A percentile compares a stretch with the other conserved stretches of the same genome.
Conservation (phyloP, 2,329 filamentous ascomycete species). For the Sordariomycetes sp. region DNA sequence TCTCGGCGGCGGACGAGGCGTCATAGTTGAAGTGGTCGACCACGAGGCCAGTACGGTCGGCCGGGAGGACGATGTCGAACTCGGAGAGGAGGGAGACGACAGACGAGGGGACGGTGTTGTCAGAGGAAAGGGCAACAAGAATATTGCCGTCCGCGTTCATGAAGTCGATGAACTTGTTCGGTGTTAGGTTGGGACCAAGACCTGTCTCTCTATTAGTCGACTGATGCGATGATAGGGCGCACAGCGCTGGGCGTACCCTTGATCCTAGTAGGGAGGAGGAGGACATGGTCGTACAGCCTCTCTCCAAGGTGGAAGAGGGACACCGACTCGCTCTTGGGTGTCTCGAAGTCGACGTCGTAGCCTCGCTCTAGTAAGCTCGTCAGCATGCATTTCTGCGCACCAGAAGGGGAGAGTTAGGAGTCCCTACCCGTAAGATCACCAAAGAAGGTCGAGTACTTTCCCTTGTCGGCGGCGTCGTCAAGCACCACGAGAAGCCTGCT, state of each 20-base stretch:
- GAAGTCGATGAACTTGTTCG: constrained; percentile 80
- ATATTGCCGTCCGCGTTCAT: constrained; percentile 88
- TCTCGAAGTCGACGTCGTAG: constrained; percentile 70
- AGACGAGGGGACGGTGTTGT: constrained; percentile 57
- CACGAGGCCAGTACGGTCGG: constrained; percentile 73
- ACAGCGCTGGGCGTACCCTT: constrained; percentile 53
- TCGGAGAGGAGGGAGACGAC: constrained; percentile 74
- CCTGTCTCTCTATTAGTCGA: constrained; percentile 32
- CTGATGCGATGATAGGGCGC: neutral
- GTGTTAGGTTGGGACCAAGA: constrained; percentile 79
- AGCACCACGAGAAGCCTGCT: constrained; percentile 75
- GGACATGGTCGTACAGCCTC: constrained; percentile 79
- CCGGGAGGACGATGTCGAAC: constrained; percentile 78
- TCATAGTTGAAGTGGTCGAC: constrained; percentile 98
- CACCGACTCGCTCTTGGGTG: constrained; percentile 69
- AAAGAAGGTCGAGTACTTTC: constrained; percentile 72
- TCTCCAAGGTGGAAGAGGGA: constrained; percentile 79
- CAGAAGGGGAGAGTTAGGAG: neutral
- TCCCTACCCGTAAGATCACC: constrained; percentile 57
- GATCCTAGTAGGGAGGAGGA: constrained; percentile 79
- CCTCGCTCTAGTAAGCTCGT: constrained; percentile 57
- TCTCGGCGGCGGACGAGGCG: constrained; percentile 60
- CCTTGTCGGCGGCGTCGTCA: constrained; percentile 73
- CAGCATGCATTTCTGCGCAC: neutral
- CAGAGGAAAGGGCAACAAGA: constrained; percentile 71